phyloP scores from a whole-genome alignment of 345 rosid species.

The Eucalyptus marginata region DNA sequence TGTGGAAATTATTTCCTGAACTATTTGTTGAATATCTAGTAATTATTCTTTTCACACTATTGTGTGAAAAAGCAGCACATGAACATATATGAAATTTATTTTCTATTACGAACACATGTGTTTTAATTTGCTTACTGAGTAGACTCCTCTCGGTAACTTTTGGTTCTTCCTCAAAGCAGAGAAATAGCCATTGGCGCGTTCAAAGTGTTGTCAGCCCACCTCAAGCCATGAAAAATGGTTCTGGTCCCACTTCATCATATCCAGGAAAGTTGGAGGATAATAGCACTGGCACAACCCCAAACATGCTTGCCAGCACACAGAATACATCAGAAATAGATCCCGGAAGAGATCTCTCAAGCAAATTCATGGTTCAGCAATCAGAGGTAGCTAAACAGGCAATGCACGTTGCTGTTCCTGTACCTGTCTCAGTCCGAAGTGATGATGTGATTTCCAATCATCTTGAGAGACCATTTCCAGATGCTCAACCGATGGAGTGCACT shows the following conservation, averaged over 20 bases:
- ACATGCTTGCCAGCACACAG: conserved; percentile 24
- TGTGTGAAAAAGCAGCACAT: not conserved
- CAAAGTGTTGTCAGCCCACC: conserved; percentile 54
- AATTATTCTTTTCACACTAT: not conserved
- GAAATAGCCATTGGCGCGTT: conserved; percentile 92
- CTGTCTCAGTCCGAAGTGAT: conserved; percentile 18
- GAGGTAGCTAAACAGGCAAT: conserved; percentile 37
- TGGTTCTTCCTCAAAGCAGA: conserved; percentile 31
- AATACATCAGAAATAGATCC: conserved; percentile 46
- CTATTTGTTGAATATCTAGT: not conserved
- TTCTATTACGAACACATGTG: not conserved
- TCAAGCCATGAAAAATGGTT: conserved; percentile 56
- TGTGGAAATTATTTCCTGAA: not conserved
- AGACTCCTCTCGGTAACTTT: not conserved
- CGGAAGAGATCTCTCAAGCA: conserved; percentile 33
- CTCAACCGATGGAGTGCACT: conserved; percentile 40
- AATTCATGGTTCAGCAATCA: conserved; percentile 30
- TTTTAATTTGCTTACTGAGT: not conserved
- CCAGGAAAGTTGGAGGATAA: conserved; percentile 71
- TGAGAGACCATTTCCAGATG: conserved; percentile 39
- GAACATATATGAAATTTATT: not conserved
- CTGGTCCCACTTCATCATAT: conserved; percentile 46
- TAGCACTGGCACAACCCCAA: conserved; percentile 15
- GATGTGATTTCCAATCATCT: conserved; percentile 19
- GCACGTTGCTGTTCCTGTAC: conserved; percentile 14